Evolutionary conservation across 768 basidiomycete genomes (phyloP).

Genomic region (Suillus tomentosus): DNA sequence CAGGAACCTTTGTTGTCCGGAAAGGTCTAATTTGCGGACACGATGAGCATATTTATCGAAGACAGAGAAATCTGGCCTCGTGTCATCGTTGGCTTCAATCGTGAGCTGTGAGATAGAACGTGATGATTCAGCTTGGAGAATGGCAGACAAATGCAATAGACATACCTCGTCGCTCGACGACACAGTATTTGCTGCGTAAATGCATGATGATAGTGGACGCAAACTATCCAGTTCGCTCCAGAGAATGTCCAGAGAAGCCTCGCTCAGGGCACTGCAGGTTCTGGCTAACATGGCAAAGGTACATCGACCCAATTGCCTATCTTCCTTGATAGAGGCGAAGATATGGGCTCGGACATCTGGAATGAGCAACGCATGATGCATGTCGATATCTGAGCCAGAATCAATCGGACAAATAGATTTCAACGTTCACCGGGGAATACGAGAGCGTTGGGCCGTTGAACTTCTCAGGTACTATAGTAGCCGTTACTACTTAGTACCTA

Average conservation of each 20-base stretch:
- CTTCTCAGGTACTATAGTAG: neutral
- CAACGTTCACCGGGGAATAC: neutral
- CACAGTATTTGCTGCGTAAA: neutral
- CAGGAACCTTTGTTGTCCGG: neutral
- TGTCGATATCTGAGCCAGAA: neutral
- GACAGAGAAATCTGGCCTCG: neutral
- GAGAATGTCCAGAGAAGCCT: neutral
- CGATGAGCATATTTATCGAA: slow-evolving; percentile 5
- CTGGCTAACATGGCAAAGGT: slow-evolving; percentile 5
- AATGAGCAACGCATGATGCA: slow-evolving; percentile 3
- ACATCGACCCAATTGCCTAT: neutral
- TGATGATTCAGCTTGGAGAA: neutral
- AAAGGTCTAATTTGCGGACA: slow-evolving; percentile 5
- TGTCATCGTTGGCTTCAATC: neutral
- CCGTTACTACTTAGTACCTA: neutral
- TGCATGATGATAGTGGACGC: slow-evolving; percentile 5
- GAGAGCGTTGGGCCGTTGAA: neutral
- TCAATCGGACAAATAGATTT: neutral
- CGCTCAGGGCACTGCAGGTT: neutral
- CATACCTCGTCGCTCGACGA: neutral
- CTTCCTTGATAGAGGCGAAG: slow-evolving; percentile 2
- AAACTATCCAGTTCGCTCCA: slow-evolving; percentile 8
- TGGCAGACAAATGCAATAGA: neutral
- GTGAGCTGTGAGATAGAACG: neutral
- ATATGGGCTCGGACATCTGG: slow-evolving; percentile 1